Percentiles rank a stretch among this genome's conserved stretches.
phyloP scores from a whole-genome alignment of 345 rosid genomes.

The Combretum micranthum region DNA sequence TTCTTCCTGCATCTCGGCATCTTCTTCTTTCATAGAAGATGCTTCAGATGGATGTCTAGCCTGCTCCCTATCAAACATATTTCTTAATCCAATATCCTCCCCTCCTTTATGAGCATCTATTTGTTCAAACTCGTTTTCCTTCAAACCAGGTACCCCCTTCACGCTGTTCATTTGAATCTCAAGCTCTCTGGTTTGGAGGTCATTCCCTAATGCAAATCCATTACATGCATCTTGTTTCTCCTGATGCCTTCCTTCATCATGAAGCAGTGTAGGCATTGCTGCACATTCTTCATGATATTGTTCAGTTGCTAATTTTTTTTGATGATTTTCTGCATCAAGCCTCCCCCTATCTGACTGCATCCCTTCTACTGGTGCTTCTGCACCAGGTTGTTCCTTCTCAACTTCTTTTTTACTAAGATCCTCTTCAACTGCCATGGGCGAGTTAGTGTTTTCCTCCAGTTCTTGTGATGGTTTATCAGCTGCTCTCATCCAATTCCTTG shows the following conservation, averaged over 20 bases:
- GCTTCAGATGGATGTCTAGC: slow-evolving; percentile 7
- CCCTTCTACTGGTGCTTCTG: too few relatives aligned
- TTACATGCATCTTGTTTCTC: slow-evolving; percentile 26
- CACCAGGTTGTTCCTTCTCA: slow-evolving; percentile 8
- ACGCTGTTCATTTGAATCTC: slow-evolving; percentile 14
- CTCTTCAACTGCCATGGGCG: slow-evolving; percentile 24
- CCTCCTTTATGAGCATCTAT: slow-evolving; percentile 6
- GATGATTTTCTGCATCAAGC: background rate
- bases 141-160: slow-evolving; percentile 10
- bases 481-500: slow-evolving; percentile 19
- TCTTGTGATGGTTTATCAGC: slow-evolving; percentile 18
- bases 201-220: slow-evolving; percentile 15
- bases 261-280: slow-evolving; percentile 2
- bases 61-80: slow-evolving; percentile 5
- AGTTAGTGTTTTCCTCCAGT: slow-evolving; percentile 23
- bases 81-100: background rate
- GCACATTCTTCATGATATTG: slow-evolving; percentile 14
- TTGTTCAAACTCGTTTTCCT: slow-evolving; percentile 5
- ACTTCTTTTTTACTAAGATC: slow-evolving; percentile 20
- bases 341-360: too few relatives aligned
- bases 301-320: background rate
- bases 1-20: slow-evolving; percentile 14
- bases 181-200: slow-evolving; percentile 20
- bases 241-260: slow-evolving; percentile 18
- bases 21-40: slow-evolving; percentile 13